Evolutionary conservation across 2,329 filamentous ascomycete genomes (phyloP), one percentile per base, ranked within the genome.

Genomic region (Claviceps paspali): DNA sequence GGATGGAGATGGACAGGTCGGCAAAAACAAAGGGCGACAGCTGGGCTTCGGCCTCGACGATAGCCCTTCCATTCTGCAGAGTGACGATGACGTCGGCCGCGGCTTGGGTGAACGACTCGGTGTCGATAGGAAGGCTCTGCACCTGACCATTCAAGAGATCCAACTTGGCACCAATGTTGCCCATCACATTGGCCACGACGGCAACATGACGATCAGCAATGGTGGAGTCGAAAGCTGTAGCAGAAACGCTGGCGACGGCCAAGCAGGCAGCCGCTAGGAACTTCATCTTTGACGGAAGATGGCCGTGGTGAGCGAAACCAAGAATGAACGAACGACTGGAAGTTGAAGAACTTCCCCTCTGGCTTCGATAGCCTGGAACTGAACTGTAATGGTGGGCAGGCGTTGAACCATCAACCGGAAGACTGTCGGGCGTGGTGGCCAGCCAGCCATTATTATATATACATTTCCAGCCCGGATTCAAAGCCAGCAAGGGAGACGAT

Each of bases 161-260:
- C 10, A 40, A 6, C 8, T 14, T n/a, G 3, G 22, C 18, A n/a
- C 32, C 33, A 29, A 38, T 28, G 10, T 27, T 14, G 31, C 6
- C 23, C 33, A 38, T 17, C 7, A 38, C 38, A 15, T n/a, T 14
- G 11, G 31, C 22, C 31, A 40, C 23, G n/a, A 14, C 24, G 14
- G 18, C 24, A 30, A 22, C 11, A 15, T 39, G 24, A 24, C 32
- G 35, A n/a, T 18, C 24, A 10, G 21, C 23, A 17, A 22, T 9
- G 17, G 17, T 11, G 5, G 31, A 15, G 33, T 32, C 33, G 10
- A 38, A 21, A 23, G 26, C 27, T 10, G 28, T 33, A 23, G 39
- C 39, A 5, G 36, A 18, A 21, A 38, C 33, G 23, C 36, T 22
- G 36, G 39, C n/a, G n/a, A n/a, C 24, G 11, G 39, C 39, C 36